phyloP scores from a whole-genome alignment of 306 rosid genomes.

The Vigna angularis region DNA sequence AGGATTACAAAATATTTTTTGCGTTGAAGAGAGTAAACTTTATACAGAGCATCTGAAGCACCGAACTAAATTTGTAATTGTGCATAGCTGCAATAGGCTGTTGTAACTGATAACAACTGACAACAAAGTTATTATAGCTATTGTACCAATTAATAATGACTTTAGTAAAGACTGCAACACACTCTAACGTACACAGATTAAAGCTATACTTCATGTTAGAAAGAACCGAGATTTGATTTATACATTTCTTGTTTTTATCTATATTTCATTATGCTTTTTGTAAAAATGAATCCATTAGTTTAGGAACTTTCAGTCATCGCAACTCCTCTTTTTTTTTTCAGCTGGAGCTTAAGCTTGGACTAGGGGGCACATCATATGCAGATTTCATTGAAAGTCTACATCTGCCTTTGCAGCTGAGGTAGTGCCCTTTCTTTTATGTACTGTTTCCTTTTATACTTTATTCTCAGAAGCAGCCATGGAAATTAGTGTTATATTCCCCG shows the following conservation, averaged over 20 bases:
- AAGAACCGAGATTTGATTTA: constrained; percentile 5
- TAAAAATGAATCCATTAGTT: constrained; percentile 26
- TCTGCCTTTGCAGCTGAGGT: constrained; percentile 98
- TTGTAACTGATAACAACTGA: background rate
- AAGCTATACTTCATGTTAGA: background rate
- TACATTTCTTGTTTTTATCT: constrained; percentile 12
- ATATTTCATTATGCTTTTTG: background rate
- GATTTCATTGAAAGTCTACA: constrained; percentile 80
- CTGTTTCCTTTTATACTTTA: constrained; percentile 8
- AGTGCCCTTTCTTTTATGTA: constrained; percentile 38
- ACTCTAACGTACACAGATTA: background rate
- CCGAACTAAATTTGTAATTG: background rate
- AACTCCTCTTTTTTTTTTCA: constrained; percentile 38
- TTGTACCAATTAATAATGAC: background rate
- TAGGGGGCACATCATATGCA: constrained; percentile 94
- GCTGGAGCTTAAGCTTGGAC: constrained; percentile 96
- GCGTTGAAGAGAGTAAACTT: no score
- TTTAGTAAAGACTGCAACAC: background rate
- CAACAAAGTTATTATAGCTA: background rate
- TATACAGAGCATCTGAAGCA: no score
- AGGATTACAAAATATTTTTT: no score
- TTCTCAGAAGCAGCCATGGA: constrained; percentile 16
- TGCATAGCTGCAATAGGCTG: background rate
- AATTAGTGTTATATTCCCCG: background rate
- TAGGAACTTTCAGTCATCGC: constrained; percentile 19